phyloP scores from a whole-genome alignment of 2,329 filamentous ascomycete genomes.

The Exophiala dermatitidis region DNA sequence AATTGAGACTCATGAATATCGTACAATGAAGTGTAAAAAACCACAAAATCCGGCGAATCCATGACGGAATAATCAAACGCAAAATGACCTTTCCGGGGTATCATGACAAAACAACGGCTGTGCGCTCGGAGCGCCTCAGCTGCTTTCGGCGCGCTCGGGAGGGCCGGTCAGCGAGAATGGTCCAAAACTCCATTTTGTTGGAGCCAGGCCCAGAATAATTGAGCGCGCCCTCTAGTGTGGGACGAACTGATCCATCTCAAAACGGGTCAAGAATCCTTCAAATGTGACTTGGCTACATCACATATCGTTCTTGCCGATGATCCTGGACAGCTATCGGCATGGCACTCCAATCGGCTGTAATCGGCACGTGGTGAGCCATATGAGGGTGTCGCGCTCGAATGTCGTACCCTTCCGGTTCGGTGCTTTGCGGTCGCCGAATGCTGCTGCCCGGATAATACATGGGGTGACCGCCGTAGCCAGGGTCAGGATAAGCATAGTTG shows the following conservation, averaged over 20 bases:
- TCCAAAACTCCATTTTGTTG: neutral
- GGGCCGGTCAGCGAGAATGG: conserved; percentile 6
- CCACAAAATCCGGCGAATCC: neutral
- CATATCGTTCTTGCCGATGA: conserved; percentile 25
- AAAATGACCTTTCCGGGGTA: conserved; percentile 3
- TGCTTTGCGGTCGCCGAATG: conserved; percentile 66
- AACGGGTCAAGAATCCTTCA: conserved; percentile 1
- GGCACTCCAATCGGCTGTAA: conserved; percentile 20
- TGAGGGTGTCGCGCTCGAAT: conserved; percentile 43
- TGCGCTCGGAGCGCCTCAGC: neutral
- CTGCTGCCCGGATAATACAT: conserved; percentile 66
- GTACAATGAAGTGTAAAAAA: conserved; percentile 7
- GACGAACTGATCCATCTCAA: neutral
- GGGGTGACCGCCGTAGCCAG: conserved; percentile 53
- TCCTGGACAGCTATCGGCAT: conserved; percentile 22
- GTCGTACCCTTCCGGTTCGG: conserved; percentile 62
- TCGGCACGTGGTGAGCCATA: conserved; percentile 19
- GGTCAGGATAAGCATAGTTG: conserved; percentile 77
- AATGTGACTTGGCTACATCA: conserved; percentile 10
- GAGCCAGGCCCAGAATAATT: neutral
- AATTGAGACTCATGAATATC: conserved; percentile 6
- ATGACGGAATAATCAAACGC: neutral
- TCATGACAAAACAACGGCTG: conserved; percentile 2
- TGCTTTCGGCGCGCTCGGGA: conserved; percentile 9
- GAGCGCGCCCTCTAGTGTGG: conserved; percentile 1